Evolutionary conservation across 352 stramenopile genomes (phyloP), one percentile per base, ranked within the genome.

Genomic region (Globisporangium spiculum): DNA sequence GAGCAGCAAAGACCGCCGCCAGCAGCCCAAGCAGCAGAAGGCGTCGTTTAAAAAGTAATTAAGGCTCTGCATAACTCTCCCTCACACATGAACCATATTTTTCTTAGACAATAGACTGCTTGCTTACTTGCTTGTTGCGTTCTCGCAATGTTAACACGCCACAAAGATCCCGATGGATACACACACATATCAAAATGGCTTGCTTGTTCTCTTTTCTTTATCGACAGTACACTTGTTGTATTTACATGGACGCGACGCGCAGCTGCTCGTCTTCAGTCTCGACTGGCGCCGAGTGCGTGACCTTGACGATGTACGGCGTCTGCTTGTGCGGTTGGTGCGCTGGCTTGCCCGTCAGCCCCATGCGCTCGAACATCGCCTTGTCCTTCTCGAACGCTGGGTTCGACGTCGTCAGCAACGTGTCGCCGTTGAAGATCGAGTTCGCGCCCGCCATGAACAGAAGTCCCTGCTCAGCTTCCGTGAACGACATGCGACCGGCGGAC

Each of bases 351-450:
- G 85, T 83, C 58, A 99, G 92, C 16, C 97, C 97, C 69, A 99
- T 91, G 76, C 96, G 97, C 36, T 91, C 69, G 65, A 99, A 99
- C 69, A 99, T 86, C 38, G 76, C 74, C 73, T 94, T 90, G 82
- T 99, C 97, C 68, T 96, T 91, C 73, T 98, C 93, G 74, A 99
- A 98, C 68, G 94, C 96, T 24, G 96, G 96, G 84, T 99, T 99
- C 65, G 89, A 77, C 20, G 97, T 99, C 34, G 97, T 99, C 48
- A 99, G 81, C 53, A 99, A 84, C 77, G 96, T 98, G 81, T 99
- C 97, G 36, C 97, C 97, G 78, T 98, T 99, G 75, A 99, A 99
- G 78, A 99, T 99, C 65, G 94, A 98, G 87, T 99, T 99, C 65
- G 97, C 97, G 22, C 97, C 97, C 6, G 96, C 96, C 81, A 98